phyloP scores from a whole-genome alignment of 108 stramenopile genomes.

The Skeletonema costatum region DNA sequence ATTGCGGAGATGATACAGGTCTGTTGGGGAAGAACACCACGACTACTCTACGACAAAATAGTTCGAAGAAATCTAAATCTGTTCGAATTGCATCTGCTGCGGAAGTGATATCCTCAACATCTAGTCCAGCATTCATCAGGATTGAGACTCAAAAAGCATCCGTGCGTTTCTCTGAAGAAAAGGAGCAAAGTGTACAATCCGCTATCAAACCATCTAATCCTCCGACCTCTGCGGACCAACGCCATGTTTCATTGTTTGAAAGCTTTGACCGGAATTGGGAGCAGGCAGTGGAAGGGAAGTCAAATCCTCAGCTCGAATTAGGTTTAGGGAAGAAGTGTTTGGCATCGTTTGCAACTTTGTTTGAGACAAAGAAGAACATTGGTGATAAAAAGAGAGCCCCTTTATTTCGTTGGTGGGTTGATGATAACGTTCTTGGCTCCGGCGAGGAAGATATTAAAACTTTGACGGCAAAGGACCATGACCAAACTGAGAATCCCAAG shows the following conservation, averaged over 20 bases:
- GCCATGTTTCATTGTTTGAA: slow-evolving; percentile 35
- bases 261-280: slow-evolving; percentile 49
- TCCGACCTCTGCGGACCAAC: background rate
- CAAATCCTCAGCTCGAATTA: slow-evolving; percentile 7
- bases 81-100: slow-evolving; percentile 2
- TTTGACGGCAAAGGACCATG: background rate
- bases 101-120: background rate
- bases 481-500: background rate
- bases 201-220: background rate
- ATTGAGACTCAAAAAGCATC: background rate
- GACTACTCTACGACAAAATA: background rate
- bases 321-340: slow-evolving; percentile 33
- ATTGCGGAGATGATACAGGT: background rate
- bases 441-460: background rate
- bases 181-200: background rate
- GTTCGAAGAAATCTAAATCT: background rate
- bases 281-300: slow-evolving; percentile 7
- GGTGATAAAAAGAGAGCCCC: background rate
- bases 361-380: slow-evolving; percentile 13
- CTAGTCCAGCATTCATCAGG: background rate
- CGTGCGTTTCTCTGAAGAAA: slow-evolving; percentile 2
- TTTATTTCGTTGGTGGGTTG: slow-evolving; percentile 25
- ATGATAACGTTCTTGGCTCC: slow-evolving; percentile 4
- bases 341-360: slow-evolving; percentile 34
- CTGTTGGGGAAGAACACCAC: background rate